phyloP scores from a whole-genome alignment of 192 early-diverging fungal species.

The Lobosporangium transversale region DNA sequence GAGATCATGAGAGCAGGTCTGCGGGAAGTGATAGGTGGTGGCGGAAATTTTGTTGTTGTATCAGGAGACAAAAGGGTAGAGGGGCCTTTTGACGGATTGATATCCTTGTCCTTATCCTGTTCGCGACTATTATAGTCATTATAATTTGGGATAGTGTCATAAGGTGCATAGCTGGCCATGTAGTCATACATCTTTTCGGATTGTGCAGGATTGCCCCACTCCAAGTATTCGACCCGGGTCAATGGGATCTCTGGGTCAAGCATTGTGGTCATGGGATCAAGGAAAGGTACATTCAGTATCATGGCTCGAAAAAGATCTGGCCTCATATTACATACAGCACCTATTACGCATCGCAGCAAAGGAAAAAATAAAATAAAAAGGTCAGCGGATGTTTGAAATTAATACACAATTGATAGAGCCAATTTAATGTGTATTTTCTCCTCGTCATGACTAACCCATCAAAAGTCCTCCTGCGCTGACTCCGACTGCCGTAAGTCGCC shows the following conservation, averaged over 20 bases:
- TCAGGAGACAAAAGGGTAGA: neutral
- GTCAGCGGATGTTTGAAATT: neutral
- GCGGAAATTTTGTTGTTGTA: constrained; percentile 4
- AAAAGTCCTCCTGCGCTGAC: constrained; percentile 83
- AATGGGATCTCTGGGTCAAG: constrained; percentile 74
- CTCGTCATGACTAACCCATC: constrained; percentile 65
- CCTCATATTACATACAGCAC: constrained; percentile 55
- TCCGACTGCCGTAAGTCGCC: constrained; percentile 71
- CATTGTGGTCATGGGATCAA: constrained; percentile 91
- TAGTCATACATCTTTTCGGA: constrained; percentile 62
- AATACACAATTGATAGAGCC: neutral
- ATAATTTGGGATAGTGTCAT: constrained; percentile 66
- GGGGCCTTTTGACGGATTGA: neutral
- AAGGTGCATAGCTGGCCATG: constrained; percentile 73
- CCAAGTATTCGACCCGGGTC: constrained; percentile 75
- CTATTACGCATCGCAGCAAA: too few species aligned
- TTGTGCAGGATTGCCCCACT: constrained; percentile 79
- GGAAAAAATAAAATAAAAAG: constrained; percentile 12
- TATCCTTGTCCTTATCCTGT: neutral
- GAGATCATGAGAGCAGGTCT: constrained; percentile 76
- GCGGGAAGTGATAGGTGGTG: constrained; percentile 14
- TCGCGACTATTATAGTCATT: neutral
- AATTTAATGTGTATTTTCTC: too few species aligned
- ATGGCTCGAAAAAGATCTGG: constrained; percentile 81
- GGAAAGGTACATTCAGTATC: constrained; percentile 82